phyloP scores from a whole-genome alignment of 1,139 yeast genomes.

The Candida buenavistaensis region DNA sequence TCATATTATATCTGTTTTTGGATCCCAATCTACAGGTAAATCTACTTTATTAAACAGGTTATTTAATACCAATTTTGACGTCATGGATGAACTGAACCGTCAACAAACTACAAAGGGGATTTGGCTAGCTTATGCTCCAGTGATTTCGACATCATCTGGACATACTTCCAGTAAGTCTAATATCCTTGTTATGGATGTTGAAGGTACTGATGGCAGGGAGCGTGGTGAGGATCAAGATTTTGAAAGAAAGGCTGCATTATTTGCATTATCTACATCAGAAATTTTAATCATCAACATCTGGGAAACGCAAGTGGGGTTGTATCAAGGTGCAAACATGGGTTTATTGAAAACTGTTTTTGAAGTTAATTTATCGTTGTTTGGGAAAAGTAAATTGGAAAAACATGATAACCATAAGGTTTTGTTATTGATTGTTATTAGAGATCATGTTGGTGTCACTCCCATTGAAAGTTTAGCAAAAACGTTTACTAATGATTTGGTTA shows the following conservation, averaged over 20 bases:
- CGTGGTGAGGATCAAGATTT: conserved; percentile 98
- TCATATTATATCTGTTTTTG: conserved; percentile 93
- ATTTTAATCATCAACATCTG: conserved; percentile 88
- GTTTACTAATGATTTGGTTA: conserved; percentile 64
- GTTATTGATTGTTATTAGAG: conserved; percentile 86
- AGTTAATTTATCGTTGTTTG: conserved; percentile 84
- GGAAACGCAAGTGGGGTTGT: conserved; percentile 96
- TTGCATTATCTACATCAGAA: conserved; percentile 91
- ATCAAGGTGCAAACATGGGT: conserved; percentile 98
- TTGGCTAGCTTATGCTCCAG: conserved; percentile 76
- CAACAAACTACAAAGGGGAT: conserved; percentile 96
- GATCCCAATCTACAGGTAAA: conserved; percentile 96
- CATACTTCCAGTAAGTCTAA: conserved; percentile 24
- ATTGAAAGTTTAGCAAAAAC: conserved; percentile 68
- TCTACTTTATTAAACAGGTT: conserved; percentile 83
- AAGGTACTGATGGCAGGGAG: conserved; percentile 97
- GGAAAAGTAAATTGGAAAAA: conserved; percentile 35
- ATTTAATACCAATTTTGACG: conserved; percentile 86
- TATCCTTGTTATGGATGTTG: conserved; percentile 91
- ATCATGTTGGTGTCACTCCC: conserved; percentile 88
- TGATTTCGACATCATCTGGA: conserved; percentile 29
- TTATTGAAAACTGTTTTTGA: conserved; percentile 92
- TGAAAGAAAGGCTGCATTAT: conserved; percentile 92
- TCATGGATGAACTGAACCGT: conserved; percentile 80
- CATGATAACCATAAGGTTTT: conserved; percentile 61